A percentile compares a stretch with the other conserved stretches of the same genome.
phyloP scores from a whole-genome alignment of 345 rosid genomes.

The Arabidopsis suecica region DNA sequence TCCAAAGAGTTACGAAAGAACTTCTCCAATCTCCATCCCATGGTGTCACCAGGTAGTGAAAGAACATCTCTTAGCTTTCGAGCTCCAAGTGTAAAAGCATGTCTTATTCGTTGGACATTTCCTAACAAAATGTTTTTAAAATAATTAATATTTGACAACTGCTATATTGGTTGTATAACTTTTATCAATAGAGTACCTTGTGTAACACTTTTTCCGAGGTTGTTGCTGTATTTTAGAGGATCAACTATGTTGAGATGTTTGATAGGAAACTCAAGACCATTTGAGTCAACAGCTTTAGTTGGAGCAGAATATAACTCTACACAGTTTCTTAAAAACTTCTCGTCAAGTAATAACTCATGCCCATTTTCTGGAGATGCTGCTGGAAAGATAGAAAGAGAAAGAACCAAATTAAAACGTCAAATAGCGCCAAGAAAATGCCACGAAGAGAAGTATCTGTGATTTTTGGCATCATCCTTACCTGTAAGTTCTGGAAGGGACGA shows the following conservation, averaged over 20 bases:
- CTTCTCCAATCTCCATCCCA: constrained; percentile 66
- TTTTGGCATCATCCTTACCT: constrained; percentile 51
- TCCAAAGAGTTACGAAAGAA: constrained; percentile 72
- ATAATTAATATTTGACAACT: constrained; percentile 7
- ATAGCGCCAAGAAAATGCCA: neutral
- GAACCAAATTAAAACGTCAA: neutral
- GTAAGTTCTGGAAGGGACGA: constrained; percentile 58
- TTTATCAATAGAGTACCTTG: constrained; percentile 56
- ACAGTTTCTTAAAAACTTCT: constrained; percentile 62
- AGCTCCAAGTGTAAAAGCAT: constrained; percentile 68
- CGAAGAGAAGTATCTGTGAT: neutral
- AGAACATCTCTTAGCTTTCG: constrained; percentile 63
- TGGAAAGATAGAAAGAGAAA: constrained; percentile 3
- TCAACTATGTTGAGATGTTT: constrained; percentile 82
- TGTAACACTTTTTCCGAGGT: constrained; percentile 90
- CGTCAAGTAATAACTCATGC: constrained; percentile 56
- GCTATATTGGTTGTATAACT: neutral
- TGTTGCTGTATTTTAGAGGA: constrained; percentile 82
- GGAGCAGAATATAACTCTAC: constrained; percentile 56
- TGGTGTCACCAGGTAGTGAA: constrained; percentile 59
- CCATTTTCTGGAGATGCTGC: constrained; percentile 48
- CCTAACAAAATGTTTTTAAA: constrained; percentile 46
- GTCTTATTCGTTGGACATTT: constrained; percentile 66
- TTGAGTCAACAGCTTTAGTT: constrained; percentile 47
- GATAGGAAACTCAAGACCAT: constrained; percentile 53